Percentiles rank a stretch among this genome's conserved stretches.
Conservation (phyloP, 78 protist species). For the Emiliania huxleyi region DNA sequence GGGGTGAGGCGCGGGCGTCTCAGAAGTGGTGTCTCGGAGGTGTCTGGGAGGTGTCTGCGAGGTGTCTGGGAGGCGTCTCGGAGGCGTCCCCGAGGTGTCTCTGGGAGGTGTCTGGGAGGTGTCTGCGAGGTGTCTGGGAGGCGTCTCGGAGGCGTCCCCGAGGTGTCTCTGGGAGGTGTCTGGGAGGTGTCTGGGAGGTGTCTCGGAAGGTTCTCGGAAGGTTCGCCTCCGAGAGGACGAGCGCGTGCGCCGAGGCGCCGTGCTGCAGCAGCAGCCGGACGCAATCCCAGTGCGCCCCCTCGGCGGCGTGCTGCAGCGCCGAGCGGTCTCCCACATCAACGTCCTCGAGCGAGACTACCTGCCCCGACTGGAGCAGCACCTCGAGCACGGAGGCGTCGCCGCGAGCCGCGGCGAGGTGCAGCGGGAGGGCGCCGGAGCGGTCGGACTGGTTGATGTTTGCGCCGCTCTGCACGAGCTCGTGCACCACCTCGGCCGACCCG, state of each 20-base stretch:
- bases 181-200: too few species aligned
- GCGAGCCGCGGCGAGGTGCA: neutral
- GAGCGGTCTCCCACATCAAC: neutral
- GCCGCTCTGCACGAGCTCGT: neutral
- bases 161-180: too few species aligned
- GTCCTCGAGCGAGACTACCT: neutral
- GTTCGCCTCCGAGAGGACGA: neutral
- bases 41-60: too few species aligned
- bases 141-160: too few species aligned
- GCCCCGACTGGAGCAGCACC: neutral
- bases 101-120: too few species aligned
- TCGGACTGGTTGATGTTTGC: neutral
- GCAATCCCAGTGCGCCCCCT: neutral
- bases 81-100: too few species aligned
- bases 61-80: too few species aligned
- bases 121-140: too few species aligned
- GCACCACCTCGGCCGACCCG: neutral
- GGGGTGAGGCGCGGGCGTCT: too few species aligned
- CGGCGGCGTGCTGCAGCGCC: neutral
- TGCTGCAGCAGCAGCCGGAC: neutral
- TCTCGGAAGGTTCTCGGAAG: too few species aligned
- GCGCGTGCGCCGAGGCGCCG: neutral
- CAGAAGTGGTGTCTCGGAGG: too few species aligned
- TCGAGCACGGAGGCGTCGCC: neutral
- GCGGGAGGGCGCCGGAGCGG: neutral